These are phyloP conservation scores for Heterobasidion annosum DNA, from an alignment of 1,284 basidiomycete species.

Conservation along the genomic window DNA sequence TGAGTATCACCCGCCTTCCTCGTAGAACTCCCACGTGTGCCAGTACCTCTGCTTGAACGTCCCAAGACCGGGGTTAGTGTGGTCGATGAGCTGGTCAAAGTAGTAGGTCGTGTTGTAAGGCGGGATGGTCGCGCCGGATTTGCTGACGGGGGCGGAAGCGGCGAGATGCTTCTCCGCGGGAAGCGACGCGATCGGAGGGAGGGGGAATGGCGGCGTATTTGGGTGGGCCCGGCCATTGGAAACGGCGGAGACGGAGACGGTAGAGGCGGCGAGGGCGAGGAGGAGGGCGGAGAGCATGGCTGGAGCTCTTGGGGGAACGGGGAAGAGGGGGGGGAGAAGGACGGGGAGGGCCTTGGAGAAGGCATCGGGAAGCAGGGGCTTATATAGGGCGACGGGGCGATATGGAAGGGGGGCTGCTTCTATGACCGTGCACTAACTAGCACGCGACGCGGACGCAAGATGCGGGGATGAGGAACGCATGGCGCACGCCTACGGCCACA, in stretches of 20 bases:
- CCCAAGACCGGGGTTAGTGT: constrained; percentile 59
- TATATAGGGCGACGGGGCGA: background rate
- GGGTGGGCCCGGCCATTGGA: background rate
- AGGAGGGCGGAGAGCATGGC: background rate
- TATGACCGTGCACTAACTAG: background rate
- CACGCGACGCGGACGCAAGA: too few relatives aligned
- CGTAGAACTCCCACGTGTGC: constrained; percentile 56
- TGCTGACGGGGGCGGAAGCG: background rate
- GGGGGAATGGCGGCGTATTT: background rate
- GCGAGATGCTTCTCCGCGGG: background rate
- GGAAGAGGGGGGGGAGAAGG: background rate
- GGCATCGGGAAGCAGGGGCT: background rate
- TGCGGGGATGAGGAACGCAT: too few relatives aligned
- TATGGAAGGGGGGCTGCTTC: background rate
- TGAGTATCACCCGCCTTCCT: constrained; percentile 27
- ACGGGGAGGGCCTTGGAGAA: background rate
- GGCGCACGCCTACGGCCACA: too few relatives aligned
- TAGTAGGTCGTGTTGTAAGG: constrained; percentile 37
- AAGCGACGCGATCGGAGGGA: background rate
- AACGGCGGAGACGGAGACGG: background rate
- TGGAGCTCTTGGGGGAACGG: background rate
- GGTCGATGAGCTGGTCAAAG: constrained; percentile 69
- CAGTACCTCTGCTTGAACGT: constrained; percentile 71
- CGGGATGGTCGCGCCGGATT: background rate
- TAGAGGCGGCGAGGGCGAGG: background rate